phyloP scores from a whole-genome alignment of 2,329 filamentous ascomycete genomes.

The Neoascochyta sp. region DNA sequence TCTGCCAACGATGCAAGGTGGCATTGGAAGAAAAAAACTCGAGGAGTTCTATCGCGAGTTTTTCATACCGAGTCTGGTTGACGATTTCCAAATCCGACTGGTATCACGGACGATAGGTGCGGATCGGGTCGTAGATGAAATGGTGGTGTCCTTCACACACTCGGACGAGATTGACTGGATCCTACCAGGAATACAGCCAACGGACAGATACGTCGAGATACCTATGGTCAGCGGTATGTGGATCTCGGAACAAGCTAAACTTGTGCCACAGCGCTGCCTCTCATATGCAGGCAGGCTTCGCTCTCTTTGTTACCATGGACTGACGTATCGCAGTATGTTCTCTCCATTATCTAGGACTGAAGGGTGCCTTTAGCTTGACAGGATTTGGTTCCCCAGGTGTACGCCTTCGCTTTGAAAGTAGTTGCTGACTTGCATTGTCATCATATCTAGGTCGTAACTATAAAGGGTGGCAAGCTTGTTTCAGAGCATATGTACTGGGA shows the following conservation, averaged over 20 bases:
- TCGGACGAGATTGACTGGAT: slow-evolving; percentile 57
- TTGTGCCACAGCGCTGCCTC: too few relatives aligned
- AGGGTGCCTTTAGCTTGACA: too few relatives aligned
- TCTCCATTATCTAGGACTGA: too few relatives aligned
- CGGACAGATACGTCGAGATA: slow-evolving; percentile 54
- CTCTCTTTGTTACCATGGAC: too few relatives aligned
- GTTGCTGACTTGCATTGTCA: too few relatives aligned
- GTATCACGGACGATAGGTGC: slow-evolving; percentile 55
- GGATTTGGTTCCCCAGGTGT: too few relatives aligned
- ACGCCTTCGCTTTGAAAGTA: too few relatives aligned
- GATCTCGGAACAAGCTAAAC: too few relatives aligned
- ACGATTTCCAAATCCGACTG: slow-evolving; percentile 52
- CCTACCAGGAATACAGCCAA: slow-evolving; percentile 55
- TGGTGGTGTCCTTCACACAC: slow-evolving; percentile 55
- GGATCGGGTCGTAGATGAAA: slow-evolving; percentile 58
- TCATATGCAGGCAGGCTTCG: too few relatives aligned
- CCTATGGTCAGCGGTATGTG: slow-evolving; percentile 54
- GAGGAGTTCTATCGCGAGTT: slow-evolving; percentile 54
- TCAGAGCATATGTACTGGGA: slow-evolving; percentile 60
- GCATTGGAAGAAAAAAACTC: slow-evolving; percentile 42
- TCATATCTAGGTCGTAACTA: slow-evolving; percentile 53
- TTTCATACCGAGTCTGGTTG: slow-evolving; percentile 54
- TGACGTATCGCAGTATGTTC: too few relatives aligned
- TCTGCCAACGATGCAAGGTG: slow-evolving; percentile 45
- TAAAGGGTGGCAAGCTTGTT: slow-evolving; percentile 52